A percentile compares a stretch with the other conserved stretches of the same genome.
These are phyloP conservation scores for Circinella umbellata DNA, from an alignment of 371 early-diverging fungal genomes.

Conservation along the genomic window DNA sequence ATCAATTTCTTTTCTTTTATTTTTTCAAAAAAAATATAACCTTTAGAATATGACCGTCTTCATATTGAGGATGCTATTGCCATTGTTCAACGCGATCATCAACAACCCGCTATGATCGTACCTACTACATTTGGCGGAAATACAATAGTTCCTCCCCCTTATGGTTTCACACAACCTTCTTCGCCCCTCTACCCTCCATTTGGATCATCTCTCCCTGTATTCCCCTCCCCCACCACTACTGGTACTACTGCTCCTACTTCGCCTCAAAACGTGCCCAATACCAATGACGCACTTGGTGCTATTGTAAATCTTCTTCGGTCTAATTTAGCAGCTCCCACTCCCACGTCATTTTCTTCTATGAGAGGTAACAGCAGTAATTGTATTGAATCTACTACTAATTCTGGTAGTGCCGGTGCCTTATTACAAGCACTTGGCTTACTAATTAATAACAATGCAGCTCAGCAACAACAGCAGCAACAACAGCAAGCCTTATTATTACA, in stretches of 20 bases:
- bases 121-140: neutral
- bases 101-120: neutral
- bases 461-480: neutral
- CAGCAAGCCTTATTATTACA: constrained; percentile 1
- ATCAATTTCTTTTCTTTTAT: constrained; percentile 1
- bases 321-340: neutral
- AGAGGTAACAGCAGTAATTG: neutral
- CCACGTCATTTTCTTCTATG: neutral
- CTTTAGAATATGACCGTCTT: constrained; percentile 30
- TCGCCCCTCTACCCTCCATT: neutral
- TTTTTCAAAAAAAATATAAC: neutral
- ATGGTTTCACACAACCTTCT: neutral
- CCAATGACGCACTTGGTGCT: constrained; percentile 20
- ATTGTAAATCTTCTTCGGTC: constrained; percentile 68
- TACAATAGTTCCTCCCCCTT: neutral
- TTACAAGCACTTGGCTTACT: neutral
- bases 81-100: constrained; percentile 22
- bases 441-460: neutral
- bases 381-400: neutral
- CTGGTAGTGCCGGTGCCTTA: neutral
- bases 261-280: neutral
- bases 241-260: neutral
- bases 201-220: neutral
- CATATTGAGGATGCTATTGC: constrained; percentile 31
- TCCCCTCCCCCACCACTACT: neutral